phyloP scores from a whole-genome alignment of 2,329 filamentous ascomycete genomes.

The Fusarium siculi region DNA sequence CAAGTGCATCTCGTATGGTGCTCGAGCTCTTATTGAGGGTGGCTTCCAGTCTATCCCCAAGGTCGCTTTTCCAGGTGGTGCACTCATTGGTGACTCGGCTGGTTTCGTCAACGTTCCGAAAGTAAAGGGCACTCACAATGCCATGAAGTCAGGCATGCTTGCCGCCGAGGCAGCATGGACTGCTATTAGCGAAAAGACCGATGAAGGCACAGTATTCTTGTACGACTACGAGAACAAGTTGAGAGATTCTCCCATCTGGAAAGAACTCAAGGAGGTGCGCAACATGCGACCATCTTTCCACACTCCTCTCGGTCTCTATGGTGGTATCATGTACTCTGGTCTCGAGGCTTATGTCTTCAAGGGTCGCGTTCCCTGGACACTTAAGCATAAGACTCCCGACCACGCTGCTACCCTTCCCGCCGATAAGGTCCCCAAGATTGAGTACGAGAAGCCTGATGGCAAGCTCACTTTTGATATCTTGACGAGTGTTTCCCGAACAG shows the following conservation, averaged over 20 bases:
- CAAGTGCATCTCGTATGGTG: conserved; percentile 97
- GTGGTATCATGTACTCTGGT: conserved; percentile 91
- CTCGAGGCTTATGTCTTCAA: conserved; percentile 89
- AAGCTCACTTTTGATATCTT: conserved; percentile 96
- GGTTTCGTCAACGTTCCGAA: conserved; percentile 98
- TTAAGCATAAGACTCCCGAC: conserved; percentile 85
- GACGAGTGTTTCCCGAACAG: conserved; percentile 93
- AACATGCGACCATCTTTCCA: conserved; percentile 99
- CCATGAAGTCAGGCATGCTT: conserved; percentile 97
- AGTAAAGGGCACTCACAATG: conserved; percentile 97
- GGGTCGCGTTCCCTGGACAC: conserved; percentile 89
- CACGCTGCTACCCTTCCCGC: conserved; percentile 82
- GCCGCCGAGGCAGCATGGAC: conserved; percentile 90
- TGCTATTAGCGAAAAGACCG: conserved; percentile 68
- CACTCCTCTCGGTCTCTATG: conserved; percentile 84
- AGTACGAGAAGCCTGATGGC: conserved; percentile 96
- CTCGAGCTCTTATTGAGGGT: conserved; percentile 90
- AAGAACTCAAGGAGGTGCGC: conserved; percentile 91
- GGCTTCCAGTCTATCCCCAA: conserved; percentile 98
- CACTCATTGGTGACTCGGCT: conserved; percentile 93
- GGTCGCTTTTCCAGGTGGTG: conserved; percentile 94
- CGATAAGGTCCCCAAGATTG: conserved; percentile 85
- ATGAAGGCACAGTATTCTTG: conserved; percentile 82
- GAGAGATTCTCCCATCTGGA: conserved; percentile 89
- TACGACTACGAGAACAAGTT: conserved; percentile 94